These are phyloP conservation scores for Penicillium paxilli DNA, from an alignment of 495 filamentous ascomycete species.

Conservation along the genomic window DNA sequence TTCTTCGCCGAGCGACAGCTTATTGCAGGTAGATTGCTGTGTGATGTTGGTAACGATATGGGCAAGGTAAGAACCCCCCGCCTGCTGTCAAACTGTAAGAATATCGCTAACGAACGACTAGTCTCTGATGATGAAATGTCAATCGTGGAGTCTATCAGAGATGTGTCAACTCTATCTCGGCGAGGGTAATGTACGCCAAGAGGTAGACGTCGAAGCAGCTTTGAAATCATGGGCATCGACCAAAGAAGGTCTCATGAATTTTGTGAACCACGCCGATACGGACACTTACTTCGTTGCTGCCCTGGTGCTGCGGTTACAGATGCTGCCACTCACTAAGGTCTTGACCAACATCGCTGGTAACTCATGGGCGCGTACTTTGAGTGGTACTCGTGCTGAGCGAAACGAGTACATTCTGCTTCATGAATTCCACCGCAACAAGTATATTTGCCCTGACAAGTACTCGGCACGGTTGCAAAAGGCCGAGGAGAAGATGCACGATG, in stretches of 20 bases:
- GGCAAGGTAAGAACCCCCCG: conserved; percentile 62
- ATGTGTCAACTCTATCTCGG: conserved; percentile 92
- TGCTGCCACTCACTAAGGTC: conserved; percentile 90
- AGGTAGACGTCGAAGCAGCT: conserved; percentile 83
- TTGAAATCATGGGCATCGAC: conserved; percentile 85
- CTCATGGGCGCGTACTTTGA: conserved; percentile 95
- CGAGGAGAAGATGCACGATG: conserved; percentile 61
- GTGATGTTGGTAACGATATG: conserved; percentile 93
- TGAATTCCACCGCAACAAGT: conserved; percentile 93
- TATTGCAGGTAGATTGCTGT: conserved; percentile 84
- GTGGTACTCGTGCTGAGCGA: conserved; percentile 91
- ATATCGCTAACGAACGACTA: conserved; percentile 33
- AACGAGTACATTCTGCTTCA: conserved; percentile 99
- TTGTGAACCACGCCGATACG: conserved; percentile 85
- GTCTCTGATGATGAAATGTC: conserved; percentile 95
- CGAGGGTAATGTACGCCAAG: conserved; percentile 64
- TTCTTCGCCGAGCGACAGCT: conserved; percentile 92
- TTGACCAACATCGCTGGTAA: conserved; percentile 97
- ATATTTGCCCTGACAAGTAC: conserved; percentile 94
- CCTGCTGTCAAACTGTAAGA: neutral
- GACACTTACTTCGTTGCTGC: conserved; percentile 97
- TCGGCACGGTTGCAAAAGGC: conserved; percentile 67
- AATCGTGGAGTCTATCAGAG: conserved; percentile 95
- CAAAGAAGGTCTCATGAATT: conserved; percentile 87
- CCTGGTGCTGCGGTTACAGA: conserved; percentile 80